Evolutionary conservation across 495 filamentous ascomycete genomes (phyloP).

Genomic region (Penicillium arizonense): DNA sequence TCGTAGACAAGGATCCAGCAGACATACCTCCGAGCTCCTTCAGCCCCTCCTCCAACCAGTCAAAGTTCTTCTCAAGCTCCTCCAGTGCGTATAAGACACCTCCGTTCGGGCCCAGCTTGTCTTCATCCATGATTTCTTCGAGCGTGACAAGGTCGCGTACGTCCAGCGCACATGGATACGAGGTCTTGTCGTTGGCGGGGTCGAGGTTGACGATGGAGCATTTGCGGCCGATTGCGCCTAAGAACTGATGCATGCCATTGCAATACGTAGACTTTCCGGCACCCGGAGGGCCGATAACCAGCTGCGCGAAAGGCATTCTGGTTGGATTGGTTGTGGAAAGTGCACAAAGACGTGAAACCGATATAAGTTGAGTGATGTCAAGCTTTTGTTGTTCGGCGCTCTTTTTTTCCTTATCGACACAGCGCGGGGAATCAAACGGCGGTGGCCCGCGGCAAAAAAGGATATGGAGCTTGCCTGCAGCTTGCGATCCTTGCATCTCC

Average conservation of each 20-base stretch:
- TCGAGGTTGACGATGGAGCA: slow-evolving; percentile 96
- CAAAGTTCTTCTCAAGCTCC: slow-evolving; percentile 87
- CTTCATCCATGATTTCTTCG: slow-evolving; percentile 93
- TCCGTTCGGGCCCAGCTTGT: slow-evolving; percentile 88
- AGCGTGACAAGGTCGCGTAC: slow-evolving; percentile 83
- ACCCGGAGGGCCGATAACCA: slow-evolving; percentile 90
- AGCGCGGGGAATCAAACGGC: slow-evolving; percentile 35
- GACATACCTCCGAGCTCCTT: slow-evolving; percentile 62
- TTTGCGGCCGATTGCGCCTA: slow-evolving; percentile 88
- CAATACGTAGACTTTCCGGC: slow-evolving; percentile 97
- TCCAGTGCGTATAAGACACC: slow-evolving; percentile 91
- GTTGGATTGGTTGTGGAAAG: not conserved
- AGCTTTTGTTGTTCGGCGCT: not conserved
- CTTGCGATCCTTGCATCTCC: slow-evolving; percentile 18
- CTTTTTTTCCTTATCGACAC: slow-evolving; percentile 23
- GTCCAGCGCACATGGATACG: slow-evolving; percentile 77
- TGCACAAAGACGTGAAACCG: not conserved
- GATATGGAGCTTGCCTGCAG: slow-evolving; percentile 29
- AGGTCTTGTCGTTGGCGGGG: slow-evolving; percentile 81
- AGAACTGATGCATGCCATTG: slow-evolving; percentile 98
- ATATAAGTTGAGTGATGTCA: not conserved
- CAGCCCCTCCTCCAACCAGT: slow-evolving; percentile 81
- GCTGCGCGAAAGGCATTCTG: slow-evolving; percentile 64
- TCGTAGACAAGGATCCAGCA: not conserved
- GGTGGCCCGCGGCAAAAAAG: slow-evolving; percentile 35